These are phyloP conservation scores for Pichia kluyveri DNA, from an alignment of 805 yeast genomes.

Conservation along the genomic window DNA sequence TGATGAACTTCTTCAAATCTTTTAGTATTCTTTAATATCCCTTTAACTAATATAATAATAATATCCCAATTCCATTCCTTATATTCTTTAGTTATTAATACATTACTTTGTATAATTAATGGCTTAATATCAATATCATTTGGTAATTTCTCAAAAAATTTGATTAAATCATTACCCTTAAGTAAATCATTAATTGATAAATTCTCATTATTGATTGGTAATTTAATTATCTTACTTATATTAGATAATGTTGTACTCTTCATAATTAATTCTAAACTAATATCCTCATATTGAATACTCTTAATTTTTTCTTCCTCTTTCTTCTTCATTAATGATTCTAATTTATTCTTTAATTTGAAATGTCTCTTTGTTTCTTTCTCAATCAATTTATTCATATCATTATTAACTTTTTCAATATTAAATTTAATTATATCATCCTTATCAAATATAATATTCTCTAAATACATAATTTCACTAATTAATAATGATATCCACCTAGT, in stretches of 20 bases:
- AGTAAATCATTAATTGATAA: not conserved
- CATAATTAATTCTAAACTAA: not conserved
- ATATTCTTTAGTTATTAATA: constrained; percentile 69
- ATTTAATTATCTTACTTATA: not conserved
- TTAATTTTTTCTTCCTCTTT: not conserved
- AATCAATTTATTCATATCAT: constrained; percentile 19
- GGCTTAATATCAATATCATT: constrained; percentile 64
- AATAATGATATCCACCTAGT: constrained; percentile 54
- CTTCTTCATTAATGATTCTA: not conserved
- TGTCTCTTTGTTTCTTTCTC: constrained; percentile 22
- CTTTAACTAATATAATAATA: constrained; percentile 63
- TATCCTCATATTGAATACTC: not conserved
- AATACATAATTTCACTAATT: constrained; percentile 49
- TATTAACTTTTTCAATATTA: constrained; percentile 16
- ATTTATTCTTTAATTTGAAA: constrained; percentile 8
- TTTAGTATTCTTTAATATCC: constrained; percentile 67
- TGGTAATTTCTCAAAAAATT: not conserved
- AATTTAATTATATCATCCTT: constrained; percentile 22
- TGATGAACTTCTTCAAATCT: constrained; percentile 69
- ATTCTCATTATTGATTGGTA: not conserved
- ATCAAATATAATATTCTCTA: constrained; percentile 36
- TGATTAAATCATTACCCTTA: not conserved
- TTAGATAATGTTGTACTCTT: not conserved
- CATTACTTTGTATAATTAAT: constrained; percentile 58
- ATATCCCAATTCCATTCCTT: constrained; percentile 84